Base-by-base conservation (phyloP, 345 rosid species). In the Eucalyptus grandis region DNA sequence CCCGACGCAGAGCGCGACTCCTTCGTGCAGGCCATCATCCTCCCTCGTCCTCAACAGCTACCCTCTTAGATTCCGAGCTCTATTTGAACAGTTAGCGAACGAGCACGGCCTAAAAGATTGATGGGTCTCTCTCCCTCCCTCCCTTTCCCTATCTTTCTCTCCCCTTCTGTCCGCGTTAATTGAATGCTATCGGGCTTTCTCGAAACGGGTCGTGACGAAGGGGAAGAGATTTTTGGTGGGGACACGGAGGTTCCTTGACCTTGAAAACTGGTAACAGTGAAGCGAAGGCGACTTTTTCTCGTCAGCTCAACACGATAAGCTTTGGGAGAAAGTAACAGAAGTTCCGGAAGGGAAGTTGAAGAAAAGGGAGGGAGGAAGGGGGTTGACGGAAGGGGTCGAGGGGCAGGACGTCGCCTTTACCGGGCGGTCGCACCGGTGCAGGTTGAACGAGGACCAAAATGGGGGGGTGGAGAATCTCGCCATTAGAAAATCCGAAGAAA, bases 1-100 rank as follows among this genome's bases (percentile, higher is more conserved):
- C 88, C 90, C 34, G 94, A 88, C 60, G 89, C 93, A 8, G 94
- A 91, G 89, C 93, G 92, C 26, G 96, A 82, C 56, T 95, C 95
- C 91, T 90, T 93, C n/a, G 86, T 5, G 72, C 89, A 62, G 83
- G 90, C 9, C 56, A 51, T 89, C 87, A 87, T 81, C 30, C 60
- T 14, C 43, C 12, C 46, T 37, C 83, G 46, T 37, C 46, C 82
- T 37, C 82, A 19, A 11, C 26, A 72, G 44, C 46, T 72, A 43
- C 27, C 15, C 27, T 72, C 83, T 44, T 6, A 37, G 43, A 37
- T 10, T 37, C 83, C 26, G 27, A 72, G 26, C 27, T 37, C 46
- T 6, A 37, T 37, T 1, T 37, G 83, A 72, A 72, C 83, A 21
- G 0, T 3, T 5, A 72, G 14, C 83, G 22, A 72, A 72, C 14